phyloP scores from a whole-genome alignment of 352 stramenopile species.

The Phytophthora ohioensis region DNA sequence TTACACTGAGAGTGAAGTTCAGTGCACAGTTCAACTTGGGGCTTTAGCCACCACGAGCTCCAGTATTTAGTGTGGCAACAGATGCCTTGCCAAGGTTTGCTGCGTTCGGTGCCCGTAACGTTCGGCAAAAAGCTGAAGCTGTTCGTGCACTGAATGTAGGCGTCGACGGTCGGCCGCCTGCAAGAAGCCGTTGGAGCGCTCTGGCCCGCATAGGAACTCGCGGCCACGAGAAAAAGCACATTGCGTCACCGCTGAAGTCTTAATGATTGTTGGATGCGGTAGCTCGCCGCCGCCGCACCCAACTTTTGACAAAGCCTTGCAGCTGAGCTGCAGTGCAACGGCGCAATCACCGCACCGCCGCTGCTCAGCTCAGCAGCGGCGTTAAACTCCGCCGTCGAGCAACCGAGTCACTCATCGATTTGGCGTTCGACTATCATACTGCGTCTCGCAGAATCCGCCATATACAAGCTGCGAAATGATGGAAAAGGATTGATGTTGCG shows the following conservation, averaged over 20 bases:
- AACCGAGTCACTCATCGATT: neutral
- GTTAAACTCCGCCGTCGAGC: neutral
- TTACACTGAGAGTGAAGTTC: slow-evolving; percentile 14
- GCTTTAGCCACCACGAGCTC: slow-evolving; percentile 11
- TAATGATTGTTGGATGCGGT: slow-evolving; percentile 17
- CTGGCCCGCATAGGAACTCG: neutral
- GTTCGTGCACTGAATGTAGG: slow-evolving; percentile 13
- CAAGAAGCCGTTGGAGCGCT: slow-evolving; percentile 22
- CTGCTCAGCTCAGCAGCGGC: neutral
- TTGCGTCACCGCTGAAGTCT: neutral
- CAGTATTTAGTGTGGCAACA: too few relatives aligned
- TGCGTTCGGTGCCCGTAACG: slow-evolving; percentile 8
- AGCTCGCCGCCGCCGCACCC: slow-evolving; percentile 2
- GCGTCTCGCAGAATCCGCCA: slow-evolving; percentile 20
- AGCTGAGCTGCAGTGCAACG: slow-evolving; percentile 5
- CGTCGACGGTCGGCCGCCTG: slow-evolving; percentile 14
- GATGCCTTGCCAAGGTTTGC: neutral
- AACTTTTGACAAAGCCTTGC: slow-evolving; percentile 22
- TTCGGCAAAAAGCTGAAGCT: slow-evolving; percentile 4
- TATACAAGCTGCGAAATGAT: slow-evolving; percentile 10
- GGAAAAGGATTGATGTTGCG: slow-evolving; percentile 7
- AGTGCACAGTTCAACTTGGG: slow-evolving; percentile 24
- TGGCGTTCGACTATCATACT: neutral
- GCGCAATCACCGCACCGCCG: slow-evolving; percentile 16
- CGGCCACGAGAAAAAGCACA: slow-evolving; percentile 31